These are phyloP conservation scores for Emmonsiellopsis sp. DNA, from an alignment of 2,329 filamentous ascomycete genomes.

Conservation along the genomic window DNA sequence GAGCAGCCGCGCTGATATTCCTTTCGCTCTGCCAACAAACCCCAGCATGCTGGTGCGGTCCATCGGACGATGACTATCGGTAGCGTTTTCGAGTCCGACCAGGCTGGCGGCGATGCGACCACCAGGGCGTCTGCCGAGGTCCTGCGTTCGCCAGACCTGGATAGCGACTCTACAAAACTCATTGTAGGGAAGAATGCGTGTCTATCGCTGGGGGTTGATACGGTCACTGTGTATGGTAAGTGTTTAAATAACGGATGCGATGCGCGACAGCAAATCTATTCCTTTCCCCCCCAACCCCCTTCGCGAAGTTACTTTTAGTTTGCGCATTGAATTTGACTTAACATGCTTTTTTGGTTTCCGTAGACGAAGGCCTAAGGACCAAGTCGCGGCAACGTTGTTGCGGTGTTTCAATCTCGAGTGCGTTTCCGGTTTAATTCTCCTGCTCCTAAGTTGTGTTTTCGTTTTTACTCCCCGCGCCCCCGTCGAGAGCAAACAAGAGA, in stretches of 20 bases:
- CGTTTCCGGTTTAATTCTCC: conserved; percentile 9
- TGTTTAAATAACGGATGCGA: not conserved
- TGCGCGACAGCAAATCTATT: not conserved
- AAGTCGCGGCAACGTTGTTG: conserved; percentile 46
- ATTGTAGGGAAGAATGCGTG: conserved; percentile 50
- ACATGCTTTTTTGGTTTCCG: not conserved
- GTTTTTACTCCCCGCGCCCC: not conserved
- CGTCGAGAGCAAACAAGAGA: too few species aligned
- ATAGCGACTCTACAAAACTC: conserved; percentile 40
- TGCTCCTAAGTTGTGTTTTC: not conserved
- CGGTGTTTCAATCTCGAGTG: conserved; percentile 46
- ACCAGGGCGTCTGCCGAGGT: not conserved
- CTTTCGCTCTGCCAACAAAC: not conserved
- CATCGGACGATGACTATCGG: conserved; percentile 3
- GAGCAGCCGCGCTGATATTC: not conserved
- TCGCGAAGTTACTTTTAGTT: not conserved
- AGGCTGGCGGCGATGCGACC: conserved; percentile 70
- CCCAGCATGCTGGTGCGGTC: not conserved
- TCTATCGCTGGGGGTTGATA: conserved; percentile 52
- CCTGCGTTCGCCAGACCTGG: not conserved
- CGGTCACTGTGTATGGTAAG: conserved; percentile 50
- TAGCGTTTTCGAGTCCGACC: not conserved
- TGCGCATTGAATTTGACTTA: not conserved
- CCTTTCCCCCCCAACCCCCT: not conserved
- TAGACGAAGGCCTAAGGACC: conserved; percentile 47